Conservation (phyloP, 2,329 filamentous ascomycete genomes). For the Epichloe festucae region DNA sequence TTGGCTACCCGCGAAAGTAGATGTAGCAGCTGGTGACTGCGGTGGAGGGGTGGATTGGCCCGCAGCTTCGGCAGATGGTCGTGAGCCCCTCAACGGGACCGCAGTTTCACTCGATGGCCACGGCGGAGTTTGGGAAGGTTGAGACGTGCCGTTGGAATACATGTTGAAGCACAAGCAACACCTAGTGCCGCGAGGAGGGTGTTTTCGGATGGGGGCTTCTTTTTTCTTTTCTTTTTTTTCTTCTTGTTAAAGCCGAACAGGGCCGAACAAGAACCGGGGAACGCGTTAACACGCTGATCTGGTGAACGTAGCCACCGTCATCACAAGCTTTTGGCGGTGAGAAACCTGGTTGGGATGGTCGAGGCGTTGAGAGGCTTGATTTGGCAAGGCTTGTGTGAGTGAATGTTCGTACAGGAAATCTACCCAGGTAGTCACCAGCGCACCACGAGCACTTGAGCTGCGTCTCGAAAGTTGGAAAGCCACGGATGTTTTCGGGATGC, state of each 20-base stretch:
- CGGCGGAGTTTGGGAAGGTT: neutral
- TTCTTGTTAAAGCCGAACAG: neutral
- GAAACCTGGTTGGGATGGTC: neutral
- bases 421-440: neutral
- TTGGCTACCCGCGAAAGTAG: slow-evolving; percentile 9
- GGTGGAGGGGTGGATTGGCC: neutral
- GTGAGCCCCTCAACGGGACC: slow-evolving; percentile 5
- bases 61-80: neutral
- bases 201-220: neutral
- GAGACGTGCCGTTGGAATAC: slow-evolving; percentile 8
- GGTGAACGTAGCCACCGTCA: slow-evolving; percentile 1
- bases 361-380: neutral
- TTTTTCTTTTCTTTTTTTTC: neutral
- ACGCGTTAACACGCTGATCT: slow-evolving; percentile 3
- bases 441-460: neutral
- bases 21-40: neutral
- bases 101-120: slow-evolving; percentile 7
- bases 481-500: neutral
- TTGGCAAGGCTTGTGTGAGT: neutral
- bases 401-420: neutral
- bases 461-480: neutral
- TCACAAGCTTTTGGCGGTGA: slow-evolving; percentile 4
- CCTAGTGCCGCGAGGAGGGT: neutral
- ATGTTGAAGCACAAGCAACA: slow-evolving; percentile 3
- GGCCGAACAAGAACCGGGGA: neutral